Evolutionary conservation across 1,284 basidiomycete genomes (phyloP).

Genomic region (Marasmius sp.): DNA sequence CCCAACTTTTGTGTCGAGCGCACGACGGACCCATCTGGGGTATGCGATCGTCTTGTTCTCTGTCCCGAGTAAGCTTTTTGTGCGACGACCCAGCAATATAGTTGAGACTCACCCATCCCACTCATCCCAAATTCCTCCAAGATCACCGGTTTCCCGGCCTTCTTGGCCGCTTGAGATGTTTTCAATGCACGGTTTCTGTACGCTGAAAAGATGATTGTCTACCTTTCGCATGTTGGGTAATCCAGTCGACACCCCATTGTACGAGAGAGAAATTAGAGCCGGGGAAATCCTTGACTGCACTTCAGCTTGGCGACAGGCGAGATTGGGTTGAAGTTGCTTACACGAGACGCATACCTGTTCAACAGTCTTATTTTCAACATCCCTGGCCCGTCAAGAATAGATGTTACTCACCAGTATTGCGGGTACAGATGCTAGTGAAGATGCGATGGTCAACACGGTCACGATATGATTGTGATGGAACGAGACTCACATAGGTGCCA

Average conservation of each 20-base stretch:
- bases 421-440: conserved; percentile 49
- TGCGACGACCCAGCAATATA: background rate
- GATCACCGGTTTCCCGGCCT: conserved; percentile 50
- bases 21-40: conserved; percentile 48
- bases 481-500: conserved; percentile 45
- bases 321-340: conserved; percentile 14
- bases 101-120: conserved; percentile 34
- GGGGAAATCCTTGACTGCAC: conserved; percentile 37
- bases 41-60: conserved; percentile 50
- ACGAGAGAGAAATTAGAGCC: conserved; percentile 50
- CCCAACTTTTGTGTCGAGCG: conserved; percentile 50
- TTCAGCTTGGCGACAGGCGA: background rate
- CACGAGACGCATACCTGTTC: conserved; percentile 34
- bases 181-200: background rate
- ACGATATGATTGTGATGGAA: background rate
- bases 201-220: conserved; percentile 3
- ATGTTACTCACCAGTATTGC: conserved; percentile 41
- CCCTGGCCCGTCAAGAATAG: background rate
- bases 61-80: too few species aligned
- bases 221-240: conserved; percentile 46
- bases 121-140: conserved; percentile 56
- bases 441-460: background rate
- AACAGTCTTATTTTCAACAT: background rate
- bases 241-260: conserved; percentile 56
- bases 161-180: conserved; percentile 41